phyloP scores from a whole-genome alignment of 2,329 filamentous ascomycete species.

The Rhynchosporium secalis region DNA sequence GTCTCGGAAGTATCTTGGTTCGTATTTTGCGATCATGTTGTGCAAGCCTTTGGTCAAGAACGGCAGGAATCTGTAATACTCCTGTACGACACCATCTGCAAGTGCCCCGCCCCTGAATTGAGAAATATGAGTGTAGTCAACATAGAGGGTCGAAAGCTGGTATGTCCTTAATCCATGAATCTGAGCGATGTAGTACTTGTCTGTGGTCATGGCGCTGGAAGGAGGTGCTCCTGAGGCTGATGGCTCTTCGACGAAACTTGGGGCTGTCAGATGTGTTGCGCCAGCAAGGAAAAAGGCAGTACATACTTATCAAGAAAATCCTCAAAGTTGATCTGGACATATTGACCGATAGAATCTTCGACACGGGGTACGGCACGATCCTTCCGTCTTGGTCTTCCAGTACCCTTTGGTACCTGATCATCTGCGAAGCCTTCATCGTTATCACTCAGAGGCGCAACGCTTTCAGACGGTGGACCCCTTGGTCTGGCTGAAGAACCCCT shows the following conservation, averaged over 20 bases:
- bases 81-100: conserved; percentile 80
- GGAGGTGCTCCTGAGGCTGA: conserved; percentile 61
- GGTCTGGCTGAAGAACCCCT: conserved; percentile 40
- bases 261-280: conserved; percentile 23
- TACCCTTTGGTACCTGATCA: conserved; percentile 61
- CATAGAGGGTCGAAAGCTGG: conserved; percentile 79
- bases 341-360: conserved; percentile 73
- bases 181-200: conserved; percentile 83
- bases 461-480: conserved; percentile 59
- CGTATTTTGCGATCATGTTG: conserved; percentile 91
- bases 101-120: conserved; percentile 76
- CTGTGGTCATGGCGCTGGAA: conserved; percentile 70
- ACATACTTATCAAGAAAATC: conserved; percentile 74
- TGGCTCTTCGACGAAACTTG: conserved; percentile 66
- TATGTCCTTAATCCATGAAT: conserved; percentile 75
- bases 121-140: conserved; percentile 83
- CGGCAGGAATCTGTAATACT: conserved; percentile 94
- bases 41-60: conserved; percentile 88
- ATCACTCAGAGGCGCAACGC: conserved; percentile 59
- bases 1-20: conserved; percentile 89
- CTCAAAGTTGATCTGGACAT: conserved; percentile 75
- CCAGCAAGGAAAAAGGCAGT: conserved; percentile 34
- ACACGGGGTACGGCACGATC: conserved; percentile 64
- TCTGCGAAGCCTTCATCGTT: conserved; percentile 62
- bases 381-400: conserved; percentile 44